A percentile compares a stretch with the other conserved stretches of the same genome.
These are phyloP conservation scores for Calycina marina DNA, from an alignment of 2,329 filamentous ascomycete genomes.

Conservation along the genomic window DNA sequence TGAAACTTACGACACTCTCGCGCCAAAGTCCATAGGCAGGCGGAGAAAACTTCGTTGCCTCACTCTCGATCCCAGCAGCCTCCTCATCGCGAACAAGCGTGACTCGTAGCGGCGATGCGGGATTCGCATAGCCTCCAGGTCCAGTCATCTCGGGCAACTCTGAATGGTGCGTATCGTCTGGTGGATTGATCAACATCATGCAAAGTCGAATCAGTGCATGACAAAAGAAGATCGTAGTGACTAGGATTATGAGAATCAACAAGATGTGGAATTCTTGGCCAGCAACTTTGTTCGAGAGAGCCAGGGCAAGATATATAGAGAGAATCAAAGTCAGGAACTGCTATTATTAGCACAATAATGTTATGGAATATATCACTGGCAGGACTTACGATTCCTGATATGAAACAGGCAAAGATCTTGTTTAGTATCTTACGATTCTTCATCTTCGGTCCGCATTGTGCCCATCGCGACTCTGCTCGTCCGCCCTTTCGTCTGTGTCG, in stretches of 20 bases:
- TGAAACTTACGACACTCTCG: slow-evolving; percentile 56
- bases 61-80: slow-evolving; percentile 38
- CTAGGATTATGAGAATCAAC: slow-evolving; percentile 62
- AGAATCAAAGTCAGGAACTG: slow-evolving; percentile 18
- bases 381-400: slow-evolving; percentile 36
- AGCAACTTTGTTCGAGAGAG: slow-evolving; percentile 46
- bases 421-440: slow-evolving; percentile 37
- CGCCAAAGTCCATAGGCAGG: slow-evolving; percentile 81
- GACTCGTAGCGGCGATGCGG: slow-evolving; percentile 60
- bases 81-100: slow-evolving; percentile 64
- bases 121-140: slow-evolving; percentile 53
- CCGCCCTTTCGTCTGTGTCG: slow-evolving; percentile 23
- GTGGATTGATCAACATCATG: slow-evolving; percentile 40
- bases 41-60: slow-evolving; percentile 45
- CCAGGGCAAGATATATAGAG: slow-evolving; percentile 45
- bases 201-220: slow-evolving; percentile 63
- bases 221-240: slow-evolving; percentile 65
- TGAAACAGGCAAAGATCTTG: slow-evolving; percentile 44
- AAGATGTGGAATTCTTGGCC: slow-evolving; percentile 65
- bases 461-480: slow-evolving; percentile 4
- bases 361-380: background rate
- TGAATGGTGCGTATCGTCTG: slow-evolving; percentile 22
- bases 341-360: slow-evolving; percentile 4
- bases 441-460: slow-evolving; percentile 33
- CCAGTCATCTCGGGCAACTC: slow-evolving; percentile 33